Percentiles rank a stretch among this genome's conserved stretches.
Conservation (phyloP, 306 rosid species). For the Oemleria cerasiformis region DNA sequence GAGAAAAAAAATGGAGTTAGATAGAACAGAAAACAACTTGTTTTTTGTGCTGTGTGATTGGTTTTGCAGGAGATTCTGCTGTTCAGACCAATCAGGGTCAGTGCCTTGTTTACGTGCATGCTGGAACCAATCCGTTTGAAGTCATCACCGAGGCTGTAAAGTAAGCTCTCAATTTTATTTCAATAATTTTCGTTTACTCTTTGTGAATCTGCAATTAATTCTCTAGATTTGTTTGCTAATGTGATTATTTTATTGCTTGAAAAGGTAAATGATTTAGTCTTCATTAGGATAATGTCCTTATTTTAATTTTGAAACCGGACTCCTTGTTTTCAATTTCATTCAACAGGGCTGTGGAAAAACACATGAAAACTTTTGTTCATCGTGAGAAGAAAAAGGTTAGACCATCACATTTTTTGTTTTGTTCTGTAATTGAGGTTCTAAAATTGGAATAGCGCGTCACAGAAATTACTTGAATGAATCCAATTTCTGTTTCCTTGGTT, state of each 20-base stretch:
- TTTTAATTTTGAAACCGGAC: constrained; percentile 6
- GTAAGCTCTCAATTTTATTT: constrained; percentile 39
- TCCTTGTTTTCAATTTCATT: constrained; percentile 16
- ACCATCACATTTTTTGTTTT: constrained; percentile 7
- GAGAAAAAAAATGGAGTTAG: constrained; percentile 33
- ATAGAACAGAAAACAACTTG: constrained; percentile 42
- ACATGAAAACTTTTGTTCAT: constrained; percentile 79
- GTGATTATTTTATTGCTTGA: background rate
- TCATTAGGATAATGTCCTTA: background rate
- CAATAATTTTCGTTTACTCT: background rate
- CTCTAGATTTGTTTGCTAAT: background rate
- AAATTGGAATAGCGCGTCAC: constrained; percentile 2
- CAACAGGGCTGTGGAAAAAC: constrained; percentile 74
- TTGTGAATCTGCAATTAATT: background rate
- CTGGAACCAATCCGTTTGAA: constrained; percentile 93
- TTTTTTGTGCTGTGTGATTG: constrained; percentile 66
- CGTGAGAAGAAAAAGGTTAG: constrained; percentile 89
- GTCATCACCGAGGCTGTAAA: constrained; percentile 80
- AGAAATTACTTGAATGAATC: constrained; percentile 9
- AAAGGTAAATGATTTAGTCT: background rate
- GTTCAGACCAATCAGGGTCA: constrained; percentile 88
- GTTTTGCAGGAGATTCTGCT: constrained; percentile 83
- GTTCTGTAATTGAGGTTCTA: background rate
- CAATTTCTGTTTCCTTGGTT: constrained; percentile 29
- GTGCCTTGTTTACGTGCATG: constrained; percentile 82